Base-by-base conservation (phyloP, 2,329 filamentous ascomycete species). In the Pseudogymnoascus sp. region DNA sequence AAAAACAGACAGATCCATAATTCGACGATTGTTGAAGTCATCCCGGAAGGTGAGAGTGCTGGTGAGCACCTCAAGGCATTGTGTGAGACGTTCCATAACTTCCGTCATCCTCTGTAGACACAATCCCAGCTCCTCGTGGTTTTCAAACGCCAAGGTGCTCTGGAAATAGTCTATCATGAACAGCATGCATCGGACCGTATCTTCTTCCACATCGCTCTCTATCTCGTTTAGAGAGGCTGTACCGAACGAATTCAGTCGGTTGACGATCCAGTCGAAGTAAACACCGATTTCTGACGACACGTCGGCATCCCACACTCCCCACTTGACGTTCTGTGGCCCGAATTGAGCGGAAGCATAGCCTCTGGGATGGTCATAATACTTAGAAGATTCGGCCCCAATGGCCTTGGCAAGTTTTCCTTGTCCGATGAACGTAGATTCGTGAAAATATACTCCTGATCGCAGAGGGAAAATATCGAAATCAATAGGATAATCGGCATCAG, bases 401-500 rank as follows among this genome's bases (percentile, higher is more conserved):
- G 76, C 75, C 28, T 74, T 73, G 16, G 74, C 69, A 5, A 87
- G 67, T 1, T 74, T 71, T 1, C 84, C 83, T 65, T 76, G 78
- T 6, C 85, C 85, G 47, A 87, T 72, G 28, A 86, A 69, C 0
- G 84, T 87, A 59, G 76, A 80, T 63, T 80, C 77, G 60, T 86
- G 84, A 60, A 87, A 87, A 70, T 79, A 86, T 0, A 81, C 77
- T 2, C 79, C 79, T 6, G 71, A 67, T 38, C 81, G 78, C 30
- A 87, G 72, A 16, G 84, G 84, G 60, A 86, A 85, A 4, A 83
- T 71, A 50, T 86, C 83, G 64, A 88, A 88, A 67, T 87, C 79
- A 35, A 81, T 78, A 0, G 83, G 81, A 68, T 87, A 87, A 22
- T 78, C 76, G 1, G 81, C 83, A 1, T 85, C 85, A 68, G 83